A percentile compares a stretch with the other conserved stretches of the same genome.
phyloP scores from a whole-genome alignment of 2,329 filamentous ascomycete genomes.

The Cladophialophora immunda region DNA sequence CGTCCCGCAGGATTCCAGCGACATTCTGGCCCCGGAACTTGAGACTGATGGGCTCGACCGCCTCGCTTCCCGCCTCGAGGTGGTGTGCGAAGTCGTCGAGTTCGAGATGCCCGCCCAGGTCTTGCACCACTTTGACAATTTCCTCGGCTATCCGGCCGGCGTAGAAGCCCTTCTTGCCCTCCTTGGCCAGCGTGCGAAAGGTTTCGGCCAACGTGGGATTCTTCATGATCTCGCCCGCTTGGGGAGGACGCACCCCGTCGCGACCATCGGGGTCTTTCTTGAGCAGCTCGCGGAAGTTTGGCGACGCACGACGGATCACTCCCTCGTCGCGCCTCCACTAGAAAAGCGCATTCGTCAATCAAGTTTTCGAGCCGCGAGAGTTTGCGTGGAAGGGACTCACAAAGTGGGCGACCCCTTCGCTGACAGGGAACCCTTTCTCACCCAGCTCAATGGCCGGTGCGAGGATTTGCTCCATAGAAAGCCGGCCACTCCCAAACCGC shows the following conservation, averaged over 20 bases:
- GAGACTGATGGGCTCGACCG: slow-evolving; percentile 82
- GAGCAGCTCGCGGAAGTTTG: slow-evolving; percentile 86
- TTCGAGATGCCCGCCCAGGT: slow-evolving; percentile 78
- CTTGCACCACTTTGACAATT: slow-evolving; percentile 79
- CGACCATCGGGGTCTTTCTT: slow-evolving; percentile 81
- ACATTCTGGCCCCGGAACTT: slow-evolving; percentile 74
- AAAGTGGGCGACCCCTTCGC: slow-evolving; percentile 74
- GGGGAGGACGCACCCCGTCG: too few species aligned
- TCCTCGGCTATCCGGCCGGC: slow-evolving; percentile 81
- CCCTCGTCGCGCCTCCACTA: too few species aligned
- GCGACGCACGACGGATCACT: too few species aligned
- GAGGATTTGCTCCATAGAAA: slow-evolving; percentile 79
- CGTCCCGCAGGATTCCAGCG: too few species aligned
- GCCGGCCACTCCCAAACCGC: slow-evolving; percentile 85
- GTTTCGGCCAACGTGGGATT: slow-evolving; percentile 83
- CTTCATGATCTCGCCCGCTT: slow-evolving; percentile 85
- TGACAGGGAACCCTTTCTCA: slow-evolving; percentile 89
- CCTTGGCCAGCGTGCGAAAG: slow-evolving; percentile 77
- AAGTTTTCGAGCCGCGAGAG: too few species aligned
- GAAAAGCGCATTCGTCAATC: too few species aligned
- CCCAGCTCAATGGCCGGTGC: slow-evolving; percentile 83
- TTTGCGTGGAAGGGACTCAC: slow-evolving; percentile 65
- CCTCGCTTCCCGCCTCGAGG: slow-evolving; percentile 74
- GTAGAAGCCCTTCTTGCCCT: slow-evolving; percentile 93
- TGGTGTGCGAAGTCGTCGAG: slow-evolving; percentile 84